Conservation (phyloP, 225 moss, liverwort and hornwort species). For the Straminergon stramineum region DNA sequence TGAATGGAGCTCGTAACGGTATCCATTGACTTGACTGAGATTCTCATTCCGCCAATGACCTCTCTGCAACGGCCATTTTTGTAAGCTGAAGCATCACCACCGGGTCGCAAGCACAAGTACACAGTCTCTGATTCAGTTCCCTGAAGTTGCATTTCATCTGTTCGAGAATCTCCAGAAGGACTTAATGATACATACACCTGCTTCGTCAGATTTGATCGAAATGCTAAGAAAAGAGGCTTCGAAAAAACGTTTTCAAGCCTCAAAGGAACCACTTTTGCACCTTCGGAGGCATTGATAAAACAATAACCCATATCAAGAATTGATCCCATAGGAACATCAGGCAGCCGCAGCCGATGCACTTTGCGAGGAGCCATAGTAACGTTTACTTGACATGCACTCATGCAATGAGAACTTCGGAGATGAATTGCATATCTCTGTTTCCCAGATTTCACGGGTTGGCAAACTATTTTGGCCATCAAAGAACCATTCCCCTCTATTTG, state of each 20-base stretch:
- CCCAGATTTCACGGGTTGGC: constrained; percentile 71
- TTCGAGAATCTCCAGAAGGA: constrained; percentile 38
- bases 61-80: constrained; percentile 80
- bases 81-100: constrained; percentile 79
- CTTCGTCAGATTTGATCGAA: constrained; percentile 82
- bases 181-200: constrained; percentile 68
- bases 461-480: constrained; percentile 35
- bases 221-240: constrained; percentile 45
- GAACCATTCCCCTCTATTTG: constrained; percentile 48
- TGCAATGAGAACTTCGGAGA: constrained; percentile 50
- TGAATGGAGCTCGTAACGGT: constrained; percentile 4
- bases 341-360: constrained; percentile 58
- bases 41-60: constrained; percentile 87
- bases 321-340: constrained; percentile 65
- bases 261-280: constrained; percentile 68
- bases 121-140: constrained; percentile 40
- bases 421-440: constrained; percentile 56
- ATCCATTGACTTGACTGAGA: constrained; percentile 38
- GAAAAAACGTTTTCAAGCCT: constrained; percentile 55
- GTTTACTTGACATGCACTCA: constrained; percentile 40
- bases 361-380: constrained; percentile 58
- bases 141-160: constrained; percentile 62
- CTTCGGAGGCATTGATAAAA: constrained; percentile 69
- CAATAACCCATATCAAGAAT: constrained; percentile 86
- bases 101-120: constrained; percentile 74